Percentiles rank a stretch among this genome's conserved stretches.
phyloP scores from a whole-genome alignment of 306 rosid species.

The Mucuna pruriens region DNA sequence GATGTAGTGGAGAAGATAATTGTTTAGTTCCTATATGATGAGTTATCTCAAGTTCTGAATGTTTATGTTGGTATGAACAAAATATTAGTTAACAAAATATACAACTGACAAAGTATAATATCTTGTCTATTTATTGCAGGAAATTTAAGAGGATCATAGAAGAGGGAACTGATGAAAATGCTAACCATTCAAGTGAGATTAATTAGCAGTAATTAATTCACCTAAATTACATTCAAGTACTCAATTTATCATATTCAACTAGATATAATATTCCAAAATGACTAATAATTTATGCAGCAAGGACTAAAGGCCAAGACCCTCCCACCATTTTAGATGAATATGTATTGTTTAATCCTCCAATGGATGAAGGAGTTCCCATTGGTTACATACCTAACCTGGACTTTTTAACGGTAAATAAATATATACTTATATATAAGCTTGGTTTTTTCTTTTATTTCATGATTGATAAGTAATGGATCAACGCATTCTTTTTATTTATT shows the following conservation, averaged over 20 bases:
- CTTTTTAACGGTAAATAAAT: slow-evolving; percentile 42
- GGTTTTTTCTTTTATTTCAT: background rate
- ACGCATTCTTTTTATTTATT: background rate
- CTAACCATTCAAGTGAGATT: slow-evolving; percentile 43
- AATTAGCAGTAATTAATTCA: background rate
- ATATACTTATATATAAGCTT: background rate
- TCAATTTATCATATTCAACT: background rate
- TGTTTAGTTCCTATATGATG: background rate
- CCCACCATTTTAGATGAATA: slow-evolving; percentile 43
- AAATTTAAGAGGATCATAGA: slow-evolving; percentile 61
- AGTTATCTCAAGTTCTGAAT: background rate
- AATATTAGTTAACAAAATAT: slow-evolving; percentile 10
- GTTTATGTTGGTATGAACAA: background rate
- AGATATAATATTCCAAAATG: no score
- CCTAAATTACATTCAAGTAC: background rate
- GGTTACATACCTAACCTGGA: slow-evolving; percentile 29
- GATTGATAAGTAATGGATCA: slow-evolving; percentile 33
- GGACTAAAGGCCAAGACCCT: slow-evolving; percentile 40
- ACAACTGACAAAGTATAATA: background rate
- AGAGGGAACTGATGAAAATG: slow-evolving; percentile 41
- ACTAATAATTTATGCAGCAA: slow-evolving; percentile 26
- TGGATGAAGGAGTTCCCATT: slow-evolving; percentile 53
- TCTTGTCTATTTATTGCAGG: slow-evolving; percentile 45
- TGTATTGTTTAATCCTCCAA: slow-evolving; percentile 60
- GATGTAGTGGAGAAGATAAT: background rate